phyloP scores from a whole-genome alignment of 495 filamentous ascomycete species.

The Hypoxylon trugodes region DNA sequence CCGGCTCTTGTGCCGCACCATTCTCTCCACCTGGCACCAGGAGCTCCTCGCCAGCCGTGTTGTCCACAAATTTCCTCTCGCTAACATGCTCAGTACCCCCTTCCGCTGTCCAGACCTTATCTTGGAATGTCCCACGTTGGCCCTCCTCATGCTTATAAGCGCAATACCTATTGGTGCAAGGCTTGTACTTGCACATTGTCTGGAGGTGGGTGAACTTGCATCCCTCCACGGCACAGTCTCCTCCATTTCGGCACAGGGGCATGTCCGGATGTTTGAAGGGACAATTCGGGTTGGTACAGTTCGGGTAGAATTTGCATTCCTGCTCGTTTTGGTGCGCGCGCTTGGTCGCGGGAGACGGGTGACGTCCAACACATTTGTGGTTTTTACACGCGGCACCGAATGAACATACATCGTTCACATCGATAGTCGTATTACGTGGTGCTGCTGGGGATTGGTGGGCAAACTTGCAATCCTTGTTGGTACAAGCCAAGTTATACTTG shows the following conservation, averaged over 20 bases:
- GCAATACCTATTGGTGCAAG: slow-evolving; percentile 85
- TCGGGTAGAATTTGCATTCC: slow-evolving; percentile 93
- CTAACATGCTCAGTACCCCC: slow-evolving; percentile 74
- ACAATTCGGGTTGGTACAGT: slow-evolving; percentile 88
- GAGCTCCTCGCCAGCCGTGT: slow-evolving; percentile 73
- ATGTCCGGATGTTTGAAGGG: slow-evolving; percentile 86
- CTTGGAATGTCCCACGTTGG: slow-evolving; percentile 78
- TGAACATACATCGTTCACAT: slow-evolving; percentile 80
- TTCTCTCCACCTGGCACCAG: slow-evolving; percentile 70
- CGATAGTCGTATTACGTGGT: slow-evolving; percentile 76
- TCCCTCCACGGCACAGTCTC: slow-evolving; percentile 81
- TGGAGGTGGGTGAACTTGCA: slow-evolving; percentile 91
- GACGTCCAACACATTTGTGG: slow-evolving; percentile 87
- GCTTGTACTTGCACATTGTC: slow-evolving; percentile 87
- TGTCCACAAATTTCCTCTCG: slow-evolving; percentile 90
- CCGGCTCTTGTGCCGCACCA: slow-evolving; percentile 27
- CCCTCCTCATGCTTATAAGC: slow-evolving; percentile 92
- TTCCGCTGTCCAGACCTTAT: slow-evolving; percentile 89
- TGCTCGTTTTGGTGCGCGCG: slow-evolving; percentile 78
- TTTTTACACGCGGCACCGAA: slow-evolving; percentile 95
- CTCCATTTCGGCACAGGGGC: slow-evolving; percentile 87
- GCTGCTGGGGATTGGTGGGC: slow-evolving; percentile 95
- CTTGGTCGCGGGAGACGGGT: slow-evolving; percentile 89
- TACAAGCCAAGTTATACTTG: slow-evolving; percentile 87
- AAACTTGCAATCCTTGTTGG: slow-evolving; percentile 87